Conservation (phyloP, 1,139 yeast genomes). For the Suhomyces kunorum region DNA sequence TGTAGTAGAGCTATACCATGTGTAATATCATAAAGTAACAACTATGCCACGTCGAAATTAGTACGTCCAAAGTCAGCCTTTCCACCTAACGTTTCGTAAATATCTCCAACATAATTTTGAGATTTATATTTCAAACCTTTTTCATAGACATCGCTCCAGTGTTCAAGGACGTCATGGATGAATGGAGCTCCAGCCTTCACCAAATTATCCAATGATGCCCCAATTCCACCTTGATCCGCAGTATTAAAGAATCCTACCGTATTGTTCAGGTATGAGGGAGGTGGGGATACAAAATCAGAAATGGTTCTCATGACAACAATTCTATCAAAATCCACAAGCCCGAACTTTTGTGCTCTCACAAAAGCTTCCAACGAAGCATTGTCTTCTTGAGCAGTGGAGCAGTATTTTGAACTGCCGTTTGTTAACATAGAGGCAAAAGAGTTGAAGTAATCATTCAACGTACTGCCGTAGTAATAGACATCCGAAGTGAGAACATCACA, state of each 20-base stretch:
- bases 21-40: too few relatives aligned
- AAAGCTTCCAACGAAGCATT: constrained; percentile 65
- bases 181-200: constrained; percentile 58
- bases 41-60: constrained; percentile 14
- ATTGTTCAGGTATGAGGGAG: constrained; percentile 43
- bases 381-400: constrained; percentile 70
- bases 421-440: constrained; percentile 52
- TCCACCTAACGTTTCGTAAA: constrained; percentile 52
- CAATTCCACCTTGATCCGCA: constrained; percentile 53
- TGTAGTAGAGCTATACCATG: too few relatives aligned
- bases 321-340: constrained; percentile 58
- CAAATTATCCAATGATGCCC: constrained; percentile 53
- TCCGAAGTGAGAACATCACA: constrained; percentile 67
- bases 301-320: constrained; percentile 64
- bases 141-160: constrained; percentile 53
- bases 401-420: constrained; percentile 60
- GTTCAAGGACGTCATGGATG: constrained; percentile 50
- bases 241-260: constrained; percentile 54
- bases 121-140: constrained; percentile 40
- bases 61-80: constrained; percentile 20
- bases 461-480: constrained; percentile 58
- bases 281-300: constrained; percentile 62
- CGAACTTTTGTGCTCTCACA: constrained; percentile 54
- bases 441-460: constrained; percentile 52
- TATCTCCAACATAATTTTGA: constrained; percentile 61